Percentiles rank a stretch among this genome's conserved stretches.
Conservation (phyloP, 2,329 filamentous ascomycete species). For the Neophaeococcomyces mojaviensis region DNA sequence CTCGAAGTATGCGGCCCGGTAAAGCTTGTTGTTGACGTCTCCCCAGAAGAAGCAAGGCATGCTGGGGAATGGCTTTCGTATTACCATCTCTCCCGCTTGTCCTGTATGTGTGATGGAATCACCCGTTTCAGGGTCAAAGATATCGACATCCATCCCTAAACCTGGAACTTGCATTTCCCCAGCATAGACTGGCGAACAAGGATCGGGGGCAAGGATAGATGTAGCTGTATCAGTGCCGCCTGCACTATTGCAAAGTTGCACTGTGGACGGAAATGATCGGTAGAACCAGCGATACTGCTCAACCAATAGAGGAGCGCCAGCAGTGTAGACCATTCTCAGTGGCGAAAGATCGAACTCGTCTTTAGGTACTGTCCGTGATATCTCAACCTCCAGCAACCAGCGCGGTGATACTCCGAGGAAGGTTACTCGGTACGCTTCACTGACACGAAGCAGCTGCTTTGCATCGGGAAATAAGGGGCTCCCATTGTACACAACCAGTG, state of each 20-base stretch:
- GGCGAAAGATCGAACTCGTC: conserved; percentile 31
- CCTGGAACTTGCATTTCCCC: conserved; percentile 36
- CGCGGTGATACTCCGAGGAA: conserved; percentile 38
- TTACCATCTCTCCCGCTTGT: conserved; percentile 2
- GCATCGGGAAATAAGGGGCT: conserved; percentile 34
- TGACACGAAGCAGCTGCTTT: conserved; percentile 29
- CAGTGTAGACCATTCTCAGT: conserved; percentile 38
- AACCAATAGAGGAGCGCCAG: conserved; percentile 34
- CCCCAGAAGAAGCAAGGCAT: conserved; percentile 12
- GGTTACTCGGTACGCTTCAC: conserved; percentile 30
- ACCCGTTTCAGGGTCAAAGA: conserved; percentile 10
- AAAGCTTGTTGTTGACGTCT: conserved; percentile 24
- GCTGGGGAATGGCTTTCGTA: not conserved
- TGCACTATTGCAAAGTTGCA: conserved; percentile 35
- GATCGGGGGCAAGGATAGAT: conserved; percentile 33
- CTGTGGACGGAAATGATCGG: conserved; percentile 28
- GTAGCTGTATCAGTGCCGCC: conserved; percentile 36
- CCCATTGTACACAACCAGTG: conserved; percentile 37
- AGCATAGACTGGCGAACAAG: conserved; percentile 33
- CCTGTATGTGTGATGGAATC: not conserved
- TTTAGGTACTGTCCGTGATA: conserved; percentile 8
- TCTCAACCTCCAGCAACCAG: conserved; percentile 36
- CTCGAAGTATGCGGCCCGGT: conserved; percentile 40
- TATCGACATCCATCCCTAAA: conserved; percentile 13
- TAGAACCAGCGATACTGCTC: conserved; percentile 42